Evolutionary conservation across 2,329 filamentous ascomycete species (phyloP).

Genomic region (Fusarium torulosum): DNA sequence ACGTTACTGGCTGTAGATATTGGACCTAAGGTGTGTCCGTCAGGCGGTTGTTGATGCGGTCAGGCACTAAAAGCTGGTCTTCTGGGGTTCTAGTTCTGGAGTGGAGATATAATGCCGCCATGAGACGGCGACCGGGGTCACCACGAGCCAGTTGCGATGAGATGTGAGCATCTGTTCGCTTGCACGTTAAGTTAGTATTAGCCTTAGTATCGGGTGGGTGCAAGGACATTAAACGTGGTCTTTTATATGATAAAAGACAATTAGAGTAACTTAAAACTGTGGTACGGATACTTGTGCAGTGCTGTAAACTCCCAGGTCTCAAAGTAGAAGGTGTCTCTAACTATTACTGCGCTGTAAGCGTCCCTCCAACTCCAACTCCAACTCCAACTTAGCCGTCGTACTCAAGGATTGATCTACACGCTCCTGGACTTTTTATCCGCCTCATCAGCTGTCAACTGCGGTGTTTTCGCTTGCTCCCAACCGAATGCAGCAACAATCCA

Average conservation of each 20-base stretch:
- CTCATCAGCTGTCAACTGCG: slow-evolving; percentile 15
- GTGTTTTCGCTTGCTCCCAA: slow-evolving; percentile 27
- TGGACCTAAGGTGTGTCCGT: slow-evolving; percentile 29
- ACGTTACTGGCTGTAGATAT: slow-evolving; percentile 42
- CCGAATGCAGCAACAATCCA: slow-evolving; percentile 6
- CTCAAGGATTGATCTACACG: neutral
- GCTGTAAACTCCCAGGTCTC: neutral
- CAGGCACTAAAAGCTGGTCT: slow-evolving; percentile 33
- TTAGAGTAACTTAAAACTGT: neutral
- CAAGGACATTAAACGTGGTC: slow-evolving; percentile 2
- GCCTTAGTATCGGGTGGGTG: neutral
- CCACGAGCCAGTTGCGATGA: no score
- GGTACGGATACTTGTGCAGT: neutral
- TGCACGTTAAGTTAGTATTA: neutral
- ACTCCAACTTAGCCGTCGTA: slow-evolving; percentile 5
- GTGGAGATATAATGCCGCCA: slow-evolving; percentile 27
- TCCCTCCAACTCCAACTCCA: neutral
- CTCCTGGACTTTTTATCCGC: slow-evolving; percentile 3
- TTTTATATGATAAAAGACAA: slow-evolving; percentile 1
- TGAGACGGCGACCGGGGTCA: slow-evolving; percentile 5
- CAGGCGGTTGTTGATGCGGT: slow-evolving; percentile 43
- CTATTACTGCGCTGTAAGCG: neutral
- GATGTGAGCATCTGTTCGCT: no score
- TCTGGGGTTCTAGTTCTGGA: slow-evolving; percentile 32
- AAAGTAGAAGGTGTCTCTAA: slow-evolving; percentile 26